phyloP scores from a whole-genome alignment of 1,284 basidiomycete species.

The Anthracocystis walkeri region DNA sequence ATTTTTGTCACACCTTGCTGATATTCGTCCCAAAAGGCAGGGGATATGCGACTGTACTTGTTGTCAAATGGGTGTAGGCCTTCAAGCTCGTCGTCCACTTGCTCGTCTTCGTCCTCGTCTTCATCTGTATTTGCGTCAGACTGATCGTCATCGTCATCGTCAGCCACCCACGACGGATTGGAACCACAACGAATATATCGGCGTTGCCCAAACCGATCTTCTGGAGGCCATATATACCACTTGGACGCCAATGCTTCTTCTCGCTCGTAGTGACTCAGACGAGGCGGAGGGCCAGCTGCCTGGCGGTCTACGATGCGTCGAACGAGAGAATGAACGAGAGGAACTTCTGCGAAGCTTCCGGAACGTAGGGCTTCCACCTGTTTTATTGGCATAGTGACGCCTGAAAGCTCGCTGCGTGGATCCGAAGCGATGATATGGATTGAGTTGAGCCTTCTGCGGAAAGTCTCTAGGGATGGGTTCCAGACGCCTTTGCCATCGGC shows the following conservation, averaged over 20 bases:
- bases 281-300: conserved; percentile 2
- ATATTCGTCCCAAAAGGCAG: conserved; percentile 3
- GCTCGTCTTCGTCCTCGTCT: no score
- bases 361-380: conserved; percentile 32
- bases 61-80: conserved; percentile 11
- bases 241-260: neutral
- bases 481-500: conserved; percentile 7
- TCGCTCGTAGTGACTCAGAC: neutral
- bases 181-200: conserved; percentile 6
- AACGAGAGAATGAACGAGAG: conserved; percentile 10
- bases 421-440: conserved; percentile 25
- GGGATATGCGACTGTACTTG: conserved; percentile 18
- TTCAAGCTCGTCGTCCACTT: neutral
- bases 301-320: conserved; percentile 4
- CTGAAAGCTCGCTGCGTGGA: conserved; percentile 36
- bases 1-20: conserved; percentile 42
- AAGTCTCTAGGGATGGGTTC: conserved; percentile 6
- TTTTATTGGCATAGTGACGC: conserved; percentile 40
- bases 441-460: conserved; percentile 11
- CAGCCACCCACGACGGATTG: neutral
- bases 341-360: conserved; percentile 20
- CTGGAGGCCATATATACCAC: conserved; percentile 10
- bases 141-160: no score
- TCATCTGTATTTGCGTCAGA: no score
- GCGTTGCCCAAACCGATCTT: conserved; percentile 1